A percentile compares a stretch with the other conserved stretches of the same genome.
These are phyloP conservation scores for Mycena latifolia DNA, from an alignment of 768 basidiomycete genomes.

Conservation along the genomic window DNA sequence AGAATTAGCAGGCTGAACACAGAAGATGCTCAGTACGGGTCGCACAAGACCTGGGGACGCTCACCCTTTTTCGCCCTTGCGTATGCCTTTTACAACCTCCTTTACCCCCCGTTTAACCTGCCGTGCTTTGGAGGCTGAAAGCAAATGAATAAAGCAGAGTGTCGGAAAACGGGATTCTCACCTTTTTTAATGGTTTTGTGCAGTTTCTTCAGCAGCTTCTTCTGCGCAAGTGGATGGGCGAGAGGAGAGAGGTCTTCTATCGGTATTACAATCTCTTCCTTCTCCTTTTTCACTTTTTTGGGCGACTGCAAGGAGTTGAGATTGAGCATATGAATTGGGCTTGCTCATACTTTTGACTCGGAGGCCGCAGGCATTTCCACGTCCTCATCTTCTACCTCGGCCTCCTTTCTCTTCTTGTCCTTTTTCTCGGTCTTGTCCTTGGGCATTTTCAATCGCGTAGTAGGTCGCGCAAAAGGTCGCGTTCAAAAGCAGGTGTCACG, in stretches of 20 bases:
- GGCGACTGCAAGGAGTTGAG: slow-evolving; percentile 47
- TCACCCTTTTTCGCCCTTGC: slow-evolving; percentile 97
- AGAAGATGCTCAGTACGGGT: slow-evolving; percentile 1
- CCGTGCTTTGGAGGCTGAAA: slow-evolving; percentile 88
- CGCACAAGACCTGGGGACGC: slow-evolving; percentile 40
- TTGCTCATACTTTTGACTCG: slow-evolving; percentile 46
- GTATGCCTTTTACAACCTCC: slow-evolving; percentile 97
- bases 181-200: slow-evolving; percentile 97
- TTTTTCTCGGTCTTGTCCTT: slow-evolving; percentile 86
- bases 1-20: slow-evolving; percentile 82
- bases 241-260: slow-evolving; percentile 93
- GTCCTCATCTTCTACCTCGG: slow-evolving; percentile 56
- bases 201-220: slow-evolving; percentile 94
- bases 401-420: slow-evolving; percentile 74
- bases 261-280: slow-evolving; percentile 74
- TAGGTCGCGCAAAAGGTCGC: neutral
- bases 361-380: slow-evolving; percentile 61
- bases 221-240: slow-evolving; percentile 92
- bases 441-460: slow-evolving; percentile 56
- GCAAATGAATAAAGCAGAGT: slow-evolving; percentile 21
- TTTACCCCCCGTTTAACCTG: slow-evolving; percentile 99
- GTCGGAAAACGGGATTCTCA: slow-evolving; percentile 39
- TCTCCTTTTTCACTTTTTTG: slow-evolving; percentile 77
- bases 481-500: slow-evolving; percentile 12
- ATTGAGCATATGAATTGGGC: slow-evolving; percentile 2